Evolutionary conservation across 805 yeast species (phyloP).

Genomic region (Brettanomyces bruxellensis): DNA sequence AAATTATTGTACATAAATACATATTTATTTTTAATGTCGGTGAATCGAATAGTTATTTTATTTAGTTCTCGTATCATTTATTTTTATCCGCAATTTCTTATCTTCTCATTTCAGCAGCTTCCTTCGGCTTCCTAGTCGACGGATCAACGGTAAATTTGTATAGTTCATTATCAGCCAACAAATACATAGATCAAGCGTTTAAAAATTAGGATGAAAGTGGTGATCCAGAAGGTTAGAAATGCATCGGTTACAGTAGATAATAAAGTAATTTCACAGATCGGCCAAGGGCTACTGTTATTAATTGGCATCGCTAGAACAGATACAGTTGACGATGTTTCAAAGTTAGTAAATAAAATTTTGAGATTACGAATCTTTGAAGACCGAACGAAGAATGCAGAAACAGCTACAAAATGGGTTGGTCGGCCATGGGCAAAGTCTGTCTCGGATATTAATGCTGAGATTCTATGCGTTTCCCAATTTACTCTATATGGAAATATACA

Average conservation of each 20-base stretch:
- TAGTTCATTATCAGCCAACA: no score
- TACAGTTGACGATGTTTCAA: constrained; percentile 61
- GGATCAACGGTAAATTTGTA: no score
- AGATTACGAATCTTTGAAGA: constrained; percentile 70
- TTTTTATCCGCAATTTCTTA: no score
- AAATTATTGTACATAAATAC: background rate
- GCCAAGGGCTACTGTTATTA: constrained; percentile 65
- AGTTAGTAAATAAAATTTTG: constrained; percentile 57
- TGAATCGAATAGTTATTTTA: background rate
- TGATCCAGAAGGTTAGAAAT: constrained; percentile 78
- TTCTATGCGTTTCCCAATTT: constrained; percentile 86
- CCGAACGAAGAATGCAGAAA: constrained; percentile 19
- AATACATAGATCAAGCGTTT: background rate
- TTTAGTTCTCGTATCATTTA: background rate
- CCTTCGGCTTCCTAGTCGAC: no score
- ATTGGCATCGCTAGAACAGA: constrained; percentile 82
- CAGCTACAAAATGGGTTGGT: constrained; percentile 45
- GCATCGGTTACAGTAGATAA: constrained; percentile 86
- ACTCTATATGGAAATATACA: constrained; percentile 78
- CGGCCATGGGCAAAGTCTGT: constrained; percentile 72
- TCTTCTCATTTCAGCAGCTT: no score
- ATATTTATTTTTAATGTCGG: background rate
- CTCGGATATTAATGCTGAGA: constrained; percentile 58
- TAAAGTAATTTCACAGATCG: constrained; percentile 62
- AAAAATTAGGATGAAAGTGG: constrained; percentile 59